These are phyloP conservation scores for Stentor roeselii DNA, from an alignment of 73 alveolate species.

Conservation along the genomic window DNA sequence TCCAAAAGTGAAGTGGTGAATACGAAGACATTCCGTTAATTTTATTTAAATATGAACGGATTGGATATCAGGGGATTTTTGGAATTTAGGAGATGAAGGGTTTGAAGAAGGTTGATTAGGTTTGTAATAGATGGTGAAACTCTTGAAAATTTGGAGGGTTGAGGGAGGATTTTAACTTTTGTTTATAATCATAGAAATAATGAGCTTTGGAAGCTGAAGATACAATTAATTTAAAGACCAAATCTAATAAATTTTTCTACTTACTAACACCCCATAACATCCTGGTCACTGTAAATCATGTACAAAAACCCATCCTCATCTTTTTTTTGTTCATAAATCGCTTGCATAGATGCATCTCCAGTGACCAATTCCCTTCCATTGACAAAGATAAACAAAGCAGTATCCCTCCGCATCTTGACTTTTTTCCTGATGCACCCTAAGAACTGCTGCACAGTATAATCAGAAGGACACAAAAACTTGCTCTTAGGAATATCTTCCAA, in stretches of 20 bases:
- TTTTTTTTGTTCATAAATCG: constrained; percentile 21
- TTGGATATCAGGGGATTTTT: too few species aligned
- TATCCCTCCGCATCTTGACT: constrained; percentile 8
- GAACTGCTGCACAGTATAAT: constrained; percentile 16
- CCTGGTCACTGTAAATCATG: constrained; percentile 25
- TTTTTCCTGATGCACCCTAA: constrained; percentile 19
- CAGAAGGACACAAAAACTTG: constrained; percentile 28
- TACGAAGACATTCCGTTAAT: background rate
- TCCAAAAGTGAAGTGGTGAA: background rate
- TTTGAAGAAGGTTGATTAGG: too few species aligned
- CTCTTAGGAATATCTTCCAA: constrained; percentile 21
- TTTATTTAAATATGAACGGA: too few species aligned
- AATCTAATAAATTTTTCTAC: too few species aligned
- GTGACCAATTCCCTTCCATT: constrained; percentile 10
- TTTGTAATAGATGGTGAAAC: too few species aligned
- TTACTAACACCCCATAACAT: constrained; percentile 31
- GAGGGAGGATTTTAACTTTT: too few species aligned
- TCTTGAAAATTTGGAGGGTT: too few species aligned
- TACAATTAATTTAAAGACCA: too few species aligned
- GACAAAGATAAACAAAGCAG: constrained; percentile 21
- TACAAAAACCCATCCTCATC: constrained; percentile 33
- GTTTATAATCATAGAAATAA: too few species aligned
- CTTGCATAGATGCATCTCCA: constrained; percentile 28
- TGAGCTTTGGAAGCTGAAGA: too few species aligned
- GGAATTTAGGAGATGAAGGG: too few species aligned